Base-by-base conservation (phyloP, 495 filamentous ascomycete genomes). In the Pyrenula massariospora region DNA sequence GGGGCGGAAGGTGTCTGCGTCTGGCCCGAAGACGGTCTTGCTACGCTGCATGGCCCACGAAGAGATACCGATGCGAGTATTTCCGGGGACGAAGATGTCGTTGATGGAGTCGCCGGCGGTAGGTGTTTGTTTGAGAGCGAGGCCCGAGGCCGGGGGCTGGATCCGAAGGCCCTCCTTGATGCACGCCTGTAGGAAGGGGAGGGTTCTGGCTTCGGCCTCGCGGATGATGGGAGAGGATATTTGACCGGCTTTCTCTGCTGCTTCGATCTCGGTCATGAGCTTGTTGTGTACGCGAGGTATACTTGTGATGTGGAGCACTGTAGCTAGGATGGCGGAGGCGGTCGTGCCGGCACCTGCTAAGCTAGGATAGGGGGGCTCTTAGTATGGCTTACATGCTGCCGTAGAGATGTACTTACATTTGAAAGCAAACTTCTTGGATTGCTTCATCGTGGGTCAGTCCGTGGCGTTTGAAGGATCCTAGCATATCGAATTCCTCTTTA, bases 1-100 rank as follows among this genome's bases (percentile, higher is more conserved):
- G 0, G 91, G 91, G 24, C 79, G 74, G 73, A 93, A 96, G 23
- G 81, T 76, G 53, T 87, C 81, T 3, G 89, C 90, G 58, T 96
- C 88, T 0, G 70, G 58, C 22, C 92, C 91, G 91, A 91, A 96
- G 52, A 93, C 83, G 54, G 83, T 80, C 53, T 72, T 77, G 54
- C 77, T 77, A 65, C 86, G 87, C 66, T 96, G 66, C 12, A 70
- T 21, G 15, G 66, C 64, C 50, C 62, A 63, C 12, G 64, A 48
- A 42, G 64, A 69, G 12, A 66, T 57, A 1, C 69, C 65, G 10
- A 74, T 55, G 12, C 56, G 54, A 19, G 59, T 49, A 25, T 52
- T 54, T 5, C 57, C 62, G 10, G 60, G 62, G 55, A 66, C 52
- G 49, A 55, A 61, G 48, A 56, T 23, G 21, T 60, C 65, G 3